A percentile compares a stretch with the other conserved stretches of the same genome.
These are phyloP conservation scores for Huntiella savannae DNA, from an alignment of 2,329 filamentous ascomycete genomes.

Conservation along the genomic window DNA sequence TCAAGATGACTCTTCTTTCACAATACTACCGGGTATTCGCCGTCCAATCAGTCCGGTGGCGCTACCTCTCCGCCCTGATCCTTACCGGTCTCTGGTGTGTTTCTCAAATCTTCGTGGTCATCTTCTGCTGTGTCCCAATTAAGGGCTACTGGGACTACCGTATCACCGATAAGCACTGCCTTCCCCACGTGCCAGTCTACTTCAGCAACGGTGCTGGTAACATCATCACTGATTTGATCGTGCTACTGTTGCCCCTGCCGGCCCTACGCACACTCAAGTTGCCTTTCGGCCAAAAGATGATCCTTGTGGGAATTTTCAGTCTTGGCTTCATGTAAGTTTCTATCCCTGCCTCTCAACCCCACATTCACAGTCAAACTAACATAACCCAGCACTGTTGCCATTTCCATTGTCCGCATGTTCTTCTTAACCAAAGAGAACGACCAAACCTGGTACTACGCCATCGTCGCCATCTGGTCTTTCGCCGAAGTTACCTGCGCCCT, in stretches of 20 bases:
- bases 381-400: constrained; percentile 17
- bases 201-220: constrained; percentile 20
- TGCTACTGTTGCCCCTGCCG: constrained; percentile 22
- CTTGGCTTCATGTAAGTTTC: constrained; percentile 18
- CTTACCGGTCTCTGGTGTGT: constrained; percentile 16
- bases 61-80: constrained; percentile 17
- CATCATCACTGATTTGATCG: constrained; percentile 19
- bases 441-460: constrained; percentile 17
- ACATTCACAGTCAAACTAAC: not conserved
- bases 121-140: constrained; percentile 7
- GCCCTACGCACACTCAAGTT: constrained; percentile 20
- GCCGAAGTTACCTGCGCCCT: constrained; percentile 23
- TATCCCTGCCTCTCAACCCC: not conserved
- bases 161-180: constrained; percentile 15
- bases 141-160: constrained; percentile 14
- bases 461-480: constrained; percentile 20
- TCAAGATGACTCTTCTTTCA: constrained; percentile 18
- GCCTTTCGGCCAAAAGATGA: constrained; percentile 15
- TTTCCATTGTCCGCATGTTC: constrained; percentile 18
- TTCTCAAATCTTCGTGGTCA: constrained; percentile 13
- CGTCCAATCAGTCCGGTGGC: constrained; percentile 12
- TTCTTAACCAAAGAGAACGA: constrained; percentile 16
- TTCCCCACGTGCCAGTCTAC: constrained; percentile 17
- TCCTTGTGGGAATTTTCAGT: constrained; percentile 17
- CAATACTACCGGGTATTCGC: constrained; percentile 19